Conservation (phyloP, 176 grass and related monocot species). For the Oryza meyeriana region DNA sequence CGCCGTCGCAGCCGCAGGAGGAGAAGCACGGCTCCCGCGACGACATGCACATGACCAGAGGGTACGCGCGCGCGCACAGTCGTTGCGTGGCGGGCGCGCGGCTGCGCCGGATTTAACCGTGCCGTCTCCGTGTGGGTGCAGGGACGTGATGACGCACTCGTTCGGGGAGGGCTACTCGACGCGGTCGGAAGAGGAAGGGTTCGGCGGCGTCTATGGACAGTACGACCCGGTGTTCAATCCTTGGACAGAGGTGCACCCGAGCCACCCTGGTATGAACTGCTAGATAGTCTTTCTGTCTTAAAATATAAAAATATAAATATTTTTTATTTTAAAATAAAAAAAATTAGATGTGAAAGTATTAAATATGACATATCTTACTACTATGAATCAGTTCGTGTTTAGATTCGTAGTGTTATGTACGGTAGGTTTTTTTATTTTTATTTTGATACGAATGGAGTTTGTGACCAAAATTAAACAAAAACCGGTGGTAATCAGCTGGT, state of each 20-base stretch:
- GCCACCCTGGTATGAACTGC: constrained; percentile 54
- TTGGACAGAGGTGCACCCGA: constrained; percentile 14
- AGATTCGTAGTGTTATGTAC: too few relatives aligned
- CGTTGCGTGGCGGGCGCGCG: too few relatives aligned
- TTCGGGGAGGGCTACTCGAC: constrained; percentile 82
- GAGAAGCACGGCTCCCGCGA: not conserved
- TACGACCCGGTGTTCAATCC: constrained; percentile 27
- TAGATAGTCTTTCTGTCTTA: too few relatives aligned
- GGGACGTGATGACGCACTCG: constrained; percentile 68
- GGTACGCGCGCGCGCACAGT: not conserved
- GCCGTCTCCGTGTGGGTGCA: not conserved
- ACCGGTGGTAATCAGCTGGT: too few relatives aligned
- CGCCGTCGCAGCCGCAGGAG: not conserved
- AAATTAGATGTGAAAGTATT: too few relatives aligned
- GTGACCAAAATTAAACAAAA: too few relatives aligned
- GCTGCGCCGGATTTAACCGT: not conserved
- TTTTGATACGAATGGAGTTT: too few relatives aligned
- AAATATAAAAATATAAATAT: too few relatives aligned
- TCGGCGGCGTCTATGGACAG: constrained; percentile 58
- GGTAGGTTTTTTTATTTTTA: too few relatives aligned
- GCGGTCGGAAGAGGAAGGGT: constrained; percentile 73
- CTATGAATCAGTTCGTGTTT: too few relatives aligned
- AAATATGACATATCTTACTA: too few relatives aligned
- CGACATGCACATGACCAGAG: constrained; percentile 24
- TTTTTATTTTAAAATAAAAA: too few relatives aligned